These are phyloP conservation scores for Entamoeba dispar DNA, from an alignment of 208 protist species.

Conservation along the genomic window DNA sequence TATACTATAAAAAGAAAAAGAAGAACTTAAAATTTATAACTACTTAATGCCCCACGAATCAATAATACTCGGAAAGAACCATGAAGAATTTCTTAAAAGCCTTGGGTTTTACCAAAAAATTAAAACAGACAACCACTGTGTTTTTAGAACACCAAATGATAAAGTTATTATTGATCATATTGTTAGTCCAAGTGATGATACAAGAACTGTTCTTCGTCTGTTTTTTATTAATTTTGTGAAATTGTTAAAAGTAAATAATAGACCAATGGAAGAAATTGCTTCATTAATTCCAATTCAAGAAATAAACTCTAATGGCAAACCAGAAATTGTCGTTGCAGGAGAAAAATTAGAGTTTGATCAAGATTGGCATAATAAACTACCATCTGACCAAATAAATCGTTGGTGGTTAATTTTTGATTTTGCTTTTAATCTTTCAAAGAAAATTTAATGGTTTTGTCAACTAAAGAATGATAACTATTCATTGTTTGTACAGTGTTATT, in stretches of 20 bases:
- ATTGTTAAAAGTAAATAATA: background rate
- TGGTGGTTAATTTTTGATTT: background rate
- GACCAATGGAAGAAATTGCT: background rate
- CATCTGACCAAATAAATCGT: background rate
- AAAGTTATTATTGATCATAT: background rate
- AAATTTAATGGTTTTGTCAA: too few relatives aligned
- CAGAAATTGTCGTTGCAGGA: background rate
- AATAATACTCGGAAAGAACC: background rate
- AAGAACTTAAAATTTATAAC: too few relatives aligned
- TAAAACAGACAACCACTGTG: background rate
- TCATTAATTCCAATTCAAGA: background rate
- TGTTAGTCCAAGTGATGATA: background rate
- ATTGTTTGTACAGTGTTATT: too few relatives aligned
- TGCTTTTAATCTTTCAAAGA: background rate
- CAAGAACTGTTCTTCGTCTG: background rate
- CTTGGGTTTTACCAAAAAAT: background rate
- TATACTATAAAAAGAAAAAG: too few relatives aligned
- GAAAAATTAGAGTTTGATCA: background rate
- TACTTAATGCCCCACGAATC: background rate
- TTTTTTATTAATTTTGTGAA: background rate
- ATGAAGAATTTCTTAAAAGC: background rate
- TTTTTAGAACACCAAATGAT: background rate
- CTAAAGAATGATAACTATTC: too few relatives aligned
- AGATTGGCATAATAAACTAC: background rate
- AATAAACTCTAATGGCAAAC: background rate